A percentile compares a stretch with the other conserved stretches of the same genome.
phyloP scores from a whole-genome alignment of 495 filamentous ascomycete species.

The Penicillium pancosmium region DNA sequence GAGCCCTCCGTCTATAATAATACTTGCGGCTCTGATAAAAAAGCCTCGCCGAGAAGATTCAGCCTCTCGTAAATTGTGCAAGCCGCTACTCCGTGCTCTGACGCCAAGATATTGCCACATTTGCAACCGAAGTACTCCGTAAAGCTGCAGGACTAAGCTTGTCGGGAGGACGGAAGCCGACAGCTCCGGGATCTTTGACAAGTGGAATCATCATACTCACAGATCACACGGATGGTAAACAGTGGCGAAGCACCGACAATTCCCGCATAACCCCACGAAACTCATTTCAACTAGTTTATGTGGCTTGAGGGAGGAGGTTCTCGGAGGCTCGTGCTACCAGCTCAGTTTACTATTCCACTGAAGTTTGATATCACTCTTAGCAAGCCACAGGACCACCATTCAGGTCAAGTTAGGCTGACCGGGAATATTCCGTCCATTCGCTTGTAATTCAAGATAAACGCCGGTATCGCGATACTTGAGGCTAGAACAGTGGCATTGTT shows the following conservation, averaged over 20 bases:
- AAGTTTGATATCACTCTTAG: too few relatives aligned
- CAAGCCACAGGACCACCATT: too few relatives aligned
- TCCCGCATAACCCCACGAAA: neutral
- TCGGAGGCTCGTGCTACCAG: constrained; percentile 5
- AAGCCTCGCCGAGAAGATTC: constrained; percentile 1
- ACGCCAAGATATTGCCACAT: constrained; percentile 9
- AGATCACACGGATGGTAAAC: neutral
- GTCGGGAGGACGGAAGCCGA: constrained; percentile 5
- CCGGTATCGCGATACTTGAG: too few relatives aligned
- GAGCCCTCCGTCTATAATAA: constrained; percentile 4
- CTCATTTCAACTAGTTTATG: constrained; percentile 7
- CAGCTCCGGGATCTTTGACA: neutral
- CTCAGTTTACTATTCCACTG: too few relatives aligned
- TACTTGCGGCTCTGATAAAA: constrained; percentile 7
- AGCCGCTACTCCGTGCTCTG: constrained; percentile 6
- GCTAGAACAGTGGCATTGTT: too few relatives aligned
- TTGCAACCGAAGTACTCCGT: constrained; percentile 4
- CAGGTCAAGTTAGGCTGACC: too few relatives aligned
- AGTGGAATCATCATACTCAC: constrained; percentile 5
- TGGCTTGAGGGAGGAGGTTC: constrained; percentile 3
- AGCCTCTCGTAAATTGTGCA: constrained; percentile 8
- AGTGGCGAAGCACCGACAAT: too few relatives aligned
- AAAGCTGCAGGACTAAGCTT: constrained; percentile 11
- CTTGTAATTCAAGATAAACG: too few relatives aligned
- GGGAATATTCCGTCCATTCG: too few relatives aligned